Evolutionary conservation across 768 basidiomycete species (phyloP).

Genomic region (Podaxis sp.): DNA sequence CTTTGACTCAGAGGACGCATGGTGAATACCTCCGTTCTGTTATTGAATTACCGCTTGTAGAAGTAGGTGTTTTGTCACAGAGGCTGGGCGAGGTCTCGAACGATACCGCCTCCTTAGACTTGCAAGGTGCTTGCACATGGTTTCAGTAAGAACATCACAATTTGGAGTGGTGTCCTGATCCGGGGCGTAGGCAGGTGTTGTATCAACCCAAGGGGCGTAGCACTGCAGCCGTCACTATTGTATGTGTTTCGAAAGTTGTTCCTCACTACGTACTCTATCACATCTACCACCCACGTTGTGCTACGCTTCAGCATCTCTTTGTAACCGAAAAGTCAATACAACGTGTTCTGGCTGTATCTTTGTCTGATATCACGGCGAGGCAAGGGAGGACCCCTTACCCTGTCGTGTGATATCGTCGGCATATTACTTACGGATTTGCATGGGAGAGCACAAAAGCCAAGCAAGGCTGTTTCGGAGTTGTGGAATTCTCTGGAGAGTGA

Average conservation of each 20-base stretch:
- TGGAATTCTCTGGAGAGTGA: not conserved
- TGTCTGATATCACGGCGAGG: not conserved
- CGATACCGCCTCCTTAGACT: no score
- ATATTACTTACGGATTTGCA: not conserved
- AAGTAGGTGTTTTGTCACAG: not conserved
- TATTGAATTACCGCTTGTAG: no score
- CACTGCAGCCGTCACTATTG: not conserved
- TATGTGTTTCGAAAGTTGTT: not conserved
- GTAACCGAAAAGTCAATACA: not conserved
- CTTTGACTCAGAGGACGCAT: not conserved
- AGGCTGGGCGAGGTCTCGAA: not conserved
- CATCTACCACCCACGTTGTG: not conserved
- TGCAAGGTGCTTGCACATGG: no score
- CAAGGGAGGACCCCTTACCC: not conserved
- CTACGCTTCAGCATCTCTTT: not conserved
- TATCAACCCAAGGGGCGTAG: not conserved
- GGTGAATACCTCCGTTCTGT: no score
- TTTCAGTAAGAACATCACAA: not conserved
- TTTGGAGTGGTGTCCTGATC: not conserved
- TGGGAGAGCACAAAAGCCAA: not conserved
- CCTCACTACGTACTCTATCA: not conserved
- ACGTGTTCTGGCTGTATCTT: not conserved
- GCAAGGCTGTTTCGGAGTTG: constrained; percentile 4
- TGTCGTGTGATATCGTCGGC: not conserved
- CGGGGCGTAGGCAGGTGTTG: not conserved